Evolutionary conservation across 768 basidiomycete genomes (phyloP).

Genomic region (Leccinum ochraceum): DNA sequence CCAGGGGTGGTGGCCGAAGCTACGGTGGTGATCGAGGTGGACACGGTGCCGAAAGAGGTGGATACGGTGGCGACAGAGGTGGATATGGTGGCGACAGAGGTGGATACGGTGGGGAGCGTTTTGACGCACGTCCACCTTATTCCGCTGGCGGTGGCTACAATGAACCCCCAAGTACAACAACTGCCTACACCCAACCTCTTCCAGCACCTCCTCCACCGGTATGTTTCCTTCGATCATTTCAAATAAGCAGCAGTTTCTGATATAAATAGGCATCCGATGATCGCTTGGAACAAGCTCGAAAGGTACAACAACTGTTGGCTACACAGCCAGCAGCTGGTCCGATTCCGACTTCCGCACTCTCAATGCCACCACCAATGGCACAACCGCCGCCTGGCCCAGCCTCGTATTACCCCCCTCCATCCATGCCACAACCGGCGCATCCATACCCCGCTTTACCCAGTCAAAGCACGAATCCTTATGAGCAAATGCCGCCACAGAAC

Average conservation of each 20-base stretch:
- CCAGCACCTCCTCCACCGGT: constrained; percentile 30
- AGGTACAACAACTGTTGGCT: constrained; percentile 81
- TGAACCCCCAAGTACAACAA: constrained; percentile 24
- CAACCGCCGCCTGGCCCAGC: constrained; percentile 30
- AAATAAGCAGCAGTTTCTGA: constrained; percentile 1
- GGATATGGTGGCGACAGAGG: constrained; percentile 44
- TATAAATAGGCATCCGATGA: constrained; percentile 49
- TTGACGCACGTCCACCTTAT: constrained; percentile 42
- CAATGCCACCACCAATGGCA: constrained; percentile 36
- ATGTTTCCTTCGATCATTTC: constrained; percentile 14
- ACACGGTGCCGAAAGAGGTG: constrained; percentile 38
- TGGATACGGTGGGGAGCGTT: constrained; percentile 47
- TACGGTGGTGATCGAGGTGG: constrained; percentile 40
- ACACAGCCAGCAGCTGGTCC: constrained; percentile 35
- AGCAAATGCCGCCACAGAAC: constrained; percentile 30
- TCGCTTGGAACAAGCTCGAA: constrained; percentile 84
- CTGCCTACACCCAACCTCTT: constrained; percentile 31
- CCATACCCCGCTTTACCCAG: constrained; percentile 26
- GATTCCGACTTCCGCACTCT: constrained; percentile 35
- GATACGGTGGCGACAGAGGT: constrained; percentile 44
- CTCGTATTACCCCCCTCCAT: constrained; percentile 46
- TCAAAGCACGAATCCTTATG: constrained; percentile 29
- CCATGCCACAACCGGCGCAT: constrained; percentile 30
- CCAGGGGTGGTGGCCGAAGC: constrained; percentile 38
- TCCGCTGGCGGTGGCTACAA: constrained; percentile 22